Evolutionary conservation across 2,329 filamentous ascomycete species (phyloP).

Genomic region (Calonectria hawksworthii): DNA sequence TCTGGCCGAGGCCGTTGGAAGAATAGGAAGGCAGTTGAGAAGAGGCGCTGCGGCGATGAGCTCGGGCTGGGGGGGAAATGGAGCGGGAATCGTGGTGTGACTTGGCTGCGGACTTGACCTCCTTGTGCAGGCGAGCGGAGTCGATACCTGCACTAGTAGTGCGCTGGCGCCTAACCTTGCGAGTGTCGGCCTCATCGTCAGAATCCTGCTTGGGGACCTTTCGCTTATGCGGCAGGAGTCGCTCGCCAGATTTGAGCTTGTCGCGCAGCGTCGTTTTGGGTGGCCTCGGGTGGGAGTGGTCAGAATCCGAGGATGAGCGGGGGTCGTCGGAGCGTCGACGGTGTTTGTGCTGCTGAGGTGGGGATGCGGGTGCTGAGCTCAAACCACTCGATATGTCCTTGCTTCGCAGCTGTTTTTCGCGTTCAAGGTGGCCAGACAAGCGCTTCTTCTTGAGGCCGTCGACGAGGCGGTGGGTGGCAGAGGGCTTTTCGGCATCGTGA

Average conservation of each 20-base stretch:
- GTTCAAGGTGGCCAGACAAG: slow-evolving; percentile 53
- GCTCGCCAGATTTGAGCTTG: slow-evolving; percentile 63
- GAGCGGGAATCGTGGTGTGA: slow-evolving; percentile 60
- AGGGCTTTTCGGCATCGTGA: slow-evolving; percentile 53
- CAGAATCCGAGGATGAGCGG: slow-evolving; percentile 69
- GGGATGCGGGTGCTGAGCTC: slow-evolving; percentile 72
- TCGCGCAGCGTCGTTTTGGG: slow-evolving; percentile 63
- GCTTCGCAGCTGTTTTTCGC: slow-evolving; percentile 54
- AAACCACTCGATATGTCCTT: slow-evolving; percentile 70
- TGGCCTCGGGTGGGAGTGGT: slow-evolving; percentile 59
- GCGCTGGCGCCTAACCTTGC: slow-evolving; percentile 68
- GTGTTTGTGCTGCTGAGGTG: slow-evolving; percentile 55
- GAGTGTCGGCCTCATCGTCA: slow-evolving; percentile 69
- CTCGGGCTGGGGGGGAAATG: slow-evolving; percentile 69
- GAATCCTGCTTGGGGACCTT: slow-evolving; percentile 68
- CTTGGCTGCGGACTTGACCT: slow-evolving; percentile 51
- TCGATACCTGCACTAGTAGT: slow-evolving; percentile 61
- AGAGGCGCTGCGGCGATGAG: slow-evolving; percentile 75
- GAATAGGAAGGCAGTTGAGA: slow-evolving; percentile 71
- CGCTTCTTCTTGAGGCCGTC: slow-evolving; percentile 66
- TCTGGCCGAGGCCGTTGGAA: slow-evolving; percentile 68
- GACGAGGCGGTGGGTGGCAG: slow-evolving; percentile 51
- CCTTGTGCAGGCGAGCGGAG: slow-evolving; percentile 48
- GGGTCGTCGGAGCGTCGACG: slow-evolving; percentile 55
- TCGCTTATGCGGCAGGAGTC: slow-evolving; percentile 64